Evolutionary conservation across 2,329 filamentous ascomycete genomes (phyloP), one percentile per base, ranked within the genome.

Genomic region (Fusarium sp.): DNA sequence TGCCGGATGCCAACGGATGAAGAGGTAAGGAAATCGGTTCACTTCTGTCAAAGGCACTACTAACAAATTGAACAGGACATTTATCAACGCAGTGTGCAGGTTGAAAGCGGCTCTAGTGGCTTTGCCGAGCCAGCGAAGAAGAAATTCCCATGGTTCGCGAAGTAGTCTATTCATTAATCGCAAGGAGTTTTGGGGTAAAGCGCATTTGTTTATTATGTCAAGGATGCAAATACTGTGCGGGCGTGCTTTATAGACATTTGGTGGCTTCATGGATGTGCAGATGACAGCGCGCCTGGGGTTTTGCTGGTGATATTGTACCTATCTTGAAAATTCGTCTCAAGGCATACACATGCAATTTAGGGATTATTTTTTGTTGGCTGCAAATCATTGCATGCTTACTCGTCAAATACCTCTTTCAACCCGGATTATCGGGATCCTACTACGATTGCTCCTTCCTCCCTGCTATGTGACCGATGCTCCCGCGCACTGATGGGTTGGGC

Each of bases 1-100:
- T 92, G 92, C 72, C 90, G 90, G 76, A 91, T 98, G 82, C 86
- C 90, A 46, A 91, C 90, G 59, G 94, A 97, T 81, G 94, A 97
- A 74, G 95, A 98, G 84, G 95, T 97, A 81, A 83, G 91, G 83
- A 90, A 83, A 18, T 29, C 25, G 3, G n/a, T 12, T n/a, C 24
- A 18, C 34, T 27, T 22, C 10, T n/a, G 12, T 24, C 5, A 32
- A 44, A 15, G 18, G 49, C 42, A 56, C 24, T 16, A 25, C 75
- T 81, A 68, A 81, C 73, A 32, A 15, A 11, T 44, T 53, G 7
- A 43, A n/a, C 64, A 90, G 88, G 89, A 91, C 61, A 87, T 90
- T 43, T 90, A 91, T 74, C 87, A 90, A 75, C 84, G 88, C 58
- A 90, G 88, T 76, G 69, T 89, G 15, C 82, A 87, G 62, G 81